Percentiles rank a stretch among this genome's conserved stretches.
Evolutionary conservation across 441 rosid genomes (phyloP).

Genomic region (Isatis lusitanica): DNA sequence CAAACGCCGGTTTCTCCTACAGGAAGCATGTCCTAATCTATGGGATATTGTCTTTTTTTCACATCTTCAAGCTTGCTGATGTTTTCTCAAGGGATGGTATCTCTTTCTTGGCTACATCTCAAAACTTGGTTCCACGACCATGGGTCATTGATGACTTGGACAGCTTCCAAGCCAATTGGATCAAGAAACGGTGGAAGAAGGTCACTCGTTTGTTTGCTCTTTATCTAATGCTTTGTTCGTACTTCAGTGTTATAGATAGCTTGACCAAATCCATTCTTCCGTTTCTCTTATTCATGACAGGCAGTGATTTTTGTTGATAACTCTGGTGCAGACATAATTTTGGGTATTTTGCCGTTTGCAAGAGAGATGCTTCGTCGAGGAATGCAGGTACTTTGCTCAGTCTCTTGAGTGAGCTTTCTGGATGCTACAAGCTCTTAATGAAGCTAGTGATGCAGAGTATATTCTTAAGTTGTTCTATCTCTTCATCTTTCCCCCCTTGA

Average conservation of each 20-base stretch:
- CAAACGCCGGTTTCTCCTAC: slow-evolving; percentile 39
- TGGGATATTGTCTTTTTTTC: not conserved
- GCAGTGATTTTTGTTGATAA: slow-evolving; percentile 93
- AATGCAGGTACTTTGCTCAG: slow-evolving; percentile 60
- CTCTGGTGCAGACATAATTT: slow-evolving; percentile 95
- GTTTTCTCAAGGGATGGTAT: slow-evolving; percentile 91
- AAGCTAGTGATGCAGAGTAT: slow-evolving; percentile 7
- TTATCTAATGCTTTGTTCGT: slow-evolving; percentile 18
- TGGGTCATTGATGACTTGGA: slow-evolving; percentile 98
- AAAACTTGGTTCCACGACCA: slow-evolving; percentile 86
- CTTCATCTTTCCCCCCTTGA: slow-evolving; percentile 16
- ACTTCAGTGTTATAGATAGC: not conserved
- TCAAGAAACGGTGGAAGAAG: slow-evolving; percentile 90
- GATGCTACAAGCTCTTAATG: not conserved
- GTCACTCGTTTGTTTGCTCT: slow-evolving; percentile 34
- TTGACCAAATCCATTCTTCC: not conserved
- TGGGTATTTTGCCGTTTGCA: slow-evolving; percentile 91
- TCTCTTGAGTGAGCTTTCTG: slow-evolving; percentile 4
- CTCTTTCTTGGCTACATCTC: slow-evolving; percentile 86
- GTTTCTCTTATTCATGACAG: slow-evolving; percentile 46
- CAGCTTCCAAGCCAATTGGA: slow-evolving; percentile 71
- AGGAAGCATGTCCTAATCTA: slow-evolving; percentile 42
- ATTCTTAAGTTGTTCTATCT: slow-evolving; percentile 4
- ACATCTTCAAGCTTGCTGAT: slow-evolving; percentile 56
- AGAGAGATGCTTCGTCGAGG: slow-evolving; percentile 89